Percentiles rank a stretch among this genome's conserved stretches.
These are phyloP conservation scores for Fusarium ambrosium DNA, from an alignment of 2,329 filamentous ascomycete species.

Conservation along the genomic window DNA sequence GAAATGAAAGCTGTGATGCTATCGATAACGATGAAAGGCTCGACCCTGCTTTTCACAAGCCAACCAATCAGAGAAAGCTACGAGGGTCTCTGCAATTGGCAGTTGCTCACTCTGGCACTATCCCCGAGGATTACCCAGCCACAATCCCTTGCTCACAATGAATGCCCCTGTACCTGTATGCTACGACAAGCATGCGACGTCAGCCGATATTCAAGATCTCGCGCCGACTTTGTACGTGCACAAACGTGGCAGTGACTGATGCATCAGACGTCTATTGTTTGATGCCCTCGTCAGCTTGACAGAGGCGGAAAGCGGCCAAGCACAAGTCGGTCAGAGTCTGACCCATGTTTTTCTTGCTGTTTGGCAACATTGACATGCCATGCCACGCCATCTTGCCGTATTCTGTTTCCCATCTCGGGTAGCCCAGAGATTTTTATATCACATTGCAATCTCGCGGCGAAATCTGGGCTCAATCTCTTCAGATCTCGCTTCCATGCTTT, in stretches of 20 bases:
- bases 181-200: conserved; percentile 42
- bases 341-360: conserved; percentile 7
- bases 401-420: conserved; percentile 33
- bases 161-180: conserved; percentile 22
- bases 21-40: conserved; percentile 35
- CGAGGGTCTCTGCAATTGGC: background rate
- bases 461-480: conserved; percentile 22
- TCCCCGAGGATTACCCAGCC: conserved; percentile 42
- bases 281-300: conserved; percentile 14
- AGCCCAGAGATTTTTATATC: conserved; percentile 23
- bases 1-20: conserved; percentile 41
- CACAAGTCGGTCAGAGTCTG: conserved; percentile 19
- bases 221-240: conserved; percentile 10
- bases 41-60: conserved; percentile 7
- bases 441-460: conserved; percentile 27
- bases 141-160: conserved; percentile 3
- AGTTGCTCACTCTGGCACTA: background rate
- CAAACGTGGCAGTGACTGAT: conserved; percentile 16
- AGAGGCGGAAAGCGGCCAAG: conserved; percentile 16
- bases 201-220: conserved; percentile 40
- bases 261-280: conserved; percentile 32
- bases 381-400: conserved; percentile 29
- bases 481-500: conserved; percentile 31
- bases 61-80: conserved; percentile 23
- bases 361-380: conserved; percentile 22